Conservation (phyloP, 176 grass and related monocot genomes). For the Puccinellia tenuiflora region DNA sequence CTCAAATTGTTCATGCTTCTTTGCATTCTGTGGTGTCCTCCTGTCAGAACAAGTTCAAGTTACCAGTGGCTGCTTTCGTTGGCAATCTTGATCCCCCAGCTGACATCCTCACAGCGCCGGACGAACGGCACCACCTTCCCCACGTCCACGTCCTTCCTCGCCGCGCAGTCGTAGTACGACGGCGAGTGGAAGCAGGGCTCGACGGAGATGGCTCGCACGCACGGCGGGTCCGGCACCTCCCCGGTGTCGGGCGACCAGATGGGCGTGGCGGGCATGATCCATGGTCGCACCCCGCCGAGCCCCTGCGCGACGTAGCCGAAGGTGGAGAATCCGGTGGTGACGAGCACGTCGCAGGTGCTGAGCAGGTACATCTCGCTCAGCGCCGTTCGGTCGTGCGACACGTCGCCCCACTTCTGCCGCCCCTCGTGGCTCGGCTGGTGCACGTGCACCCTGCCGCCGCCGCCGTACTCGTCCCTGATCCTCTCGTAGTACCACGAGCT, state of each 20-base stretch:
- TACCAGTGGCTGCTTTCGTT: not conserved
- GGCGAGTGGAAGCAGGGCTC: conserved; percentile 68
- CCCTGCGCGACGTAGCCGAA: conserved; percentile 42
- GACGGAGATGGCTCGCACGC: conserved; percentile 13
- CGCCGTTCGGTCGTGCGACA: conserved; percentile 36
- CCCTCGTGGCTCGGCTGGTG: conserved; percentile 56
- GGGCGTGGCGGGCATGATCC: conserved; percentile 34
- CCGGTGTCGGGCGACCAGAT: conserved; percentile 6
- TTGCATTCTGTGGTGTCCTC: not conserved
- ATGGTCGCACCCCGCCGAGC: conserved; percentile 38
- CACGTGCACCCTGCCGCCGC: conserved; percentile 20
- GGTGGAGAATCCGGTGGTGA: conserved; percentile 35
- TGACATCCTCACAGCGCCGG: conserved; percentile 44
- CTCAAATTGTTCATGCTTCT: not conserved
- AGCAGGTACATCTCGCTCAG: conserved; percentile 45
- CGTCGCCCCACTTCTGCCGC: conserved; percentile 6
- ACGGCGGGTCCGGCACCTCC: not conserved
- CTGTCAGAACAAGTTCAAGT: not conserved
- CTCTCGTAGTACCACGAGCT: conserved; percentile 29
- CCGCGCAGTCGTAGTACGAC: conserved; percentile 40
- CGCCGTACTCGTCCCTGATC: conserved; percentile 24
- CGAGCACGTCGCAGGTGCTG: conserved; percentile 27
- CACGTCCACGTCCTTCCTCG: conserved; percentile 6
- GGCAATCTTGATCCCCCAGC: conserved; percentile 5
- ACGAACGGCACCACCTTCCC: conserved; percentile 34